Evolutionary conservation across 768 basidiomycete species (phyloP).

Genomic region (Hydnum rufescens): DNA sequence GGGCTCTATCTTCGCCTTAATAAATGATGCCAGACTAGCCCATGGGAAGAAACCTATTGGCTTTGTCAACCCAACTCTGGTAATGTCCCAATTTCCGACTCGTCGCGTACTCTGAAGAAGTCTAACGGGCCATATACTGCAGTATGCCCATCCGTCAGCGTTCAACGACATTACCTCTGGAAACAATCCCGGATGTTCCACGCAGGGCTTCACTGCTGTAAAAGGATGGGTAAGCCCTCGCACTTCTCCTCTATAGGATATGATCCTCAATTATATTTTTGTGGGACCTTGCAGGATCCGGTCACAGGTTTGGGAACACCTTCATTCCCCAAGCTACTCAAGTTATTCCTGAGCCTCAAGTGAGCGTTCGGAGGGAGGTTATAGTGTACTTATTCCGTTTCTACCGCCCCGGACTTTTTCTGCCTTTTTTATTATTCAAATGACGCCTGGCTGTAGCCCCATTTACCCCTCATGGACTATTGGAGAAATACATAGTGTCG

Average conservation of each 20-base stretch:
- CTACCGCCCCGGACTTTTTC: neutral
- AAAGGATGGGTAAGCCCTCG: neutral
- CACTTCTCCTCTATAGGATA: conserved; percentile 17
- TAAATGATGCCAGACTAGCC: conserved; percentile 40
- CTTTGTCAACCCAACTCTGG: conserved; percentile 15
- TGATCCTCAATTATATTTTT: conserved; percentile 16
- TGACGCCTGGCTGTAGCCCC: neutral
- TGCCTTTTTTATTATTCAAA: neutral
- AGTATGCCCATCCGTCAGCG: conserved; percentile 8
- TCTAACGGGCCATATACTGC: too few relatives aligned
- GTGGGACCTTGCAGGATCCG: conserved; percentile 23
- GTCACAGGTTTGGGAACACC: conserved; percentile 34
- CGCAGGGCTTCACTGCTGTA: conserved; percentile 6
- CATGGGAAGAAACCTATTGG: conserved; percentile 28
- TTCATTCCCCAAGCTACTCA: conserved; percentile 21
- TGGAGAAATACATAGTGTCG: neutral
- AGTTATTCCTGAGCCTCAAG: neutral
- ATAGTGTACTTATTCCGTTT: neutral
- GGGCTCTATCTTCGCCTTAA: conserved; percentile 35
- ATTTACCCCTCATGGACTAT: neutral
- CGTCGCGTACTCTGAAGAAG: too few relatives aligned
- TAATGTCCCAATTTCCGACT: too few relatives aligned
- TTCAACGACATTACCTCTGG: conserved; percentile 32
- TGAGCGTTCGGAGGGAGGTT: neutral
- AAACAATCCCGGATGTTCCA: conserved; percentile 13